phyloP scores from a whole-genome alignment of 163 green algal species.

The Trebouxiophyceae sp. region DNA sequence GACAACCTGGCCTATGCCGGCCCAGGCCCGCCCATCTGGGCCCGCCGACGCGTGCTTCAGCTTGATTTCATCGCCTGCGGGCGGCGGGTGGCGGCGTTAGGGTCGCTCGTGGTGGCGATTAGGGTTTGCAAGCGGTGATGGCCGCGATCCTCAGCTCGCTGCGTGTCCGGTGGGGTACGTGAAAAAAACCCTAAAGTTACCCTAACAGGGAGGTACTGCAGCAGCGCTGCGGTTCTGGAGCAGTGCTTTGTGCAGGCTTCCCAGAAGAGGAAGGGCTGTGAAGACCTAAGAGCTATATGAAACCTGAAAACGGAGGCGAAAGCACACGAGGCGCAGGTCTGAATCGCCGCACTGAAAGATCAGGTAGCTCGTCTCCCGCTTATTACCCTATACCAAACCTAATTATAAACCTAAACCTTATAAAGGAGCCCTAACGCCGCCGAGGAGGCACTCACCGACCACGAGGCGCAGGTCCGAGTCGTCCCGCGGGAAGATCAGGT shows the following conservation, averaged over 20 bases:
- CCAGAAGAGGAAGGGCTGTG: neutral
- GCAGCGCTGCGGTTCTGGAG: no score
- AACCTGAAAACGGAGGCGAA: neutral
- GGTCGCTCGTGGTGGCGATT: no score
- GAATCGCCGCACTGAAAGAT: constrained; percentile 68
- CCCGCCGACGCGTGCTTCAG: constrained; percentile 53
- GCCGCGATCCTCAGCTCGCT: neutral
- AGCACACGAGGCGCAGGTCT: constrained; percentile 60
- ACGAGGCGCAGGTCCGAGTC: constrained; percentile 64
- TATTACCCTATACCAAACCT: no score
- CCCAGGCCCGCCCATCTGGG: constrained; percentile 15
- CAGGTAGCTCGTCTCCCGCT: constrained; percentile 80
- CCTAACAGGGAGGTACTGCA: no score
- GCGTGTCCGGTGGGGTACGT: neutral
- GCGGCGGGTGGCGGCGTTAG: no score
- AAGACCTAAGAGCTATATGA: no score
- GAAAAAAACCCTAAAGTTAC: neutral
- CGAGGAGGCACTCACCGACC: constrained; percentile 14
- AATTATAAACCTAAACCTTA: neutral
- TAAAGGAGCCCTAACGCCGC: neutral
- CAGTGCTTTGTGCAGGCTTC: neutral
- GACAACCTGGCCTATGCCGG: constrained; percentile 29
- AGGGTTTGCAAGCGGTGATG: neutral
- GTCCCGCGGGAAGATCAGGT: constrained; percentile 82
- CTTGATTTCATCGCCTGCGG: constrained; percentile 83